These are phyloP conservation scores for Porphyrellus cyaneotinctus DNA, from an alignment of 768 basidiomycete species.

Conservation along the genomic window DNA sequence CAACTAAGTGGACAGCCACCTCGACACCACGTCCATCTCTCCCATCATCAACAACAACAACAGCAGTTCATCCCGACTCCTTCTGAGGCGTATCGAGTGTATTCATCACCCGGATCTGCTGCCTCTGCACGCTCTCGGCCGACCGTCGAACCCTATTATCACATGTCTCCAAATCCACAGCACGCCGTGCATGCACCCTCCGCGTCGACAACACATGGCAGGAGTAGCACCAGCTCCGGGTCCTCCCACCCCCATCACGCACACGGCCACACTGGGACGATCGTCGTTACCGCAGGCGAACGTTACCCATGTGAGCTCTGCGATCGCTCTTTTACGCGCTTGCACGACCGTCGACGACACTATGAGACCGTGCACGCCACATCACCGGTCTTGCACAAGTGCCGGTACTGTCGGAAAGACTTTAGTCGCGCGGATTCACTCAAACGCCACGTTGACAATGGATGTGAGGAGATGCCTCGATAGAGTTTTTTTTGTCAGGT, in stretches of 20 bases:
- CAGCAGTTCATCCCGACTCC: constrained; percentile 48
- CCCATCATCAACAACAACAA: constrained; percentile 20
- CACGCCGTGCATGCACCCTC: constrained; percentile 21
- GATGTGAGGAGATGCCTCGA: constrained; percentile 62
- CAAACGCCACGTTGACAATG: constrained; percentile 80
- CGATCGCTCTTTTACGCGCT: constrained; percentile 74
- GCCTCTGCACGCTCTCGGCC: constrained; percentile 25
- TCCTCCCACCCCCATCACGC: constrained; percentile 3
- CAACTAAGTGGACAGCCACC: constrained; percentile 15
- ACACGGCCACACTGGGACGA: constrained; percentile 7
- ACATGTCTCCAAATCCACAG: constrained; percentile 38
- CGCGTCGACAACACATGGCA: constrained; percentile 10
- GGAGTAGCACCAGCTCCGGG: constrained; percentile 6
- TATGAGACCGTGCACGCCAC: constrained; percentile 71
- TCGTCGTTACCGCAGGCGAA: constrained; percentile 39
- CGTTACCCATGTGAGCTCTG: constrained; percentile 71
- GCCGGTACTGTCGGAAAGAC: constrained; percentile 70
- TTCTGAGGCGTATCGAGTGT: constrained; percentile 38
- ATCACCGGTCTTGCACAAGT: constrained; percentile 61
- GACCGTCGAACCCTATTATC: constrained; percentile 38
- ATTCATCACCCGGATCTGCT: constrained; percentile 28
- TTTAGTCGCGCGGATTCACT: constrained; percentile 78
- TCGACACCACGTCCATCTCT: constrained; percentile 14
- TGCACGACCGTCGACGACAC: constrained; percentile 80
- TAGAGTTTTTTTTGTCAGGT: constrained; percentile 16